A percentile compares a stretch with the other conserved stretches of the same genome.
Conservation (phyloP, 495 filamentous ascomycete genomes). For the Aspergillus olivimuriae region DNA sequence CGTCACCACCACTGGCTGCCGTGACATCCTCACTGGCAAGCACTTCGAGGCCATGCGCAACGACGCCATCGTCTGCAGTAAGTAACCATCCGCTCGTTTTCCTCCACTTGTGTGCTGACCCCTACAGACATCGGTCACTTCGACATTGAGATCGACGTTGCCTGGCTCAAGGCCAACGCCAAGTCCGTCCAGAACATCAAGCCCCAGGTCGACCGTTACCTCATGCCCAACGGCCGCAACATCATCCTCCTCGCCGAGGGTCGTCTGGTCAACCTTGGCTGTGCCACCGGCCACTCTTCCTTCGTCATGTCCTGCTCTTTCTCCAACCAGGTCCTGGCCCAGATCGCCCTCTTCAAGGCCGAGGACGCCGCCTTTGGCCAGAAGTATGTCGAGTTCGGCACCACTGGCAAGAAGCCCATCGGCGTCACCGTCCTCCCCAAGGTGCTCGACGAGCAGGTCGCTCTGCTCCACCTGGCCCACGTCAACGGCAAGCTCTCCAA, state of each 20-base stretch:
- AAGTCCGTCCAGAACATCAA: slow-evolving; percentile 96
- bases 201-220: slow-evolving; percentile 97
- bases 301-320: slow-evolving; percentile 99
- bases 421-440: slow-evolving; percentile 97
- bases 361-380: slow-evolving; percentile 77
- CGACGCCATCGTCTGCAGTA: slow-evolving; percentile 98
- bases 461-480: slow-evolving; percentile 85
- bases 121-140: slow-evolving; percentile 92
- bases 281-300: slow-evolving; percentile 97
- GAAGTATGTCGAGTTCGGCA: slow-evolving; percentile 95
- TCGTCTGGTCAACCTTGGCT: slow-evolving; percentile 97
- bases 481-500: slow-evolving; percentile 90
- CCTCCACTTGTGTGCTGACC: slow-evolving; percentile 1
- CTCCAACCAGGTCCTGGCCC: slow-evolving; percentile 99
- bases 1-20: slow-evolving; percentile 98
- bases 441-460: slow-evolving; percentile 97
- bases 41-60: slow-evolving; percentile 98
- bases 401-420: slow-evolving; percentile 78
- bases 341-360: slow-evolving; percentile 97
- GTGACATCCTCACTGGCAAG: slow-evolving; percentile 84
- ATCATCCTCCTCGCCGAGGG: slow-evolving; percentile 98
- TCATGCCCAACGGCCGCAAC: slow-evolving; percentile 88
- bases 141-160: slow-evolving; percentile 99
- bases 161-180: slow-evolving; percentile 96
- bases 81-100: no score